Evolutionary conservation across 176 grass and related monocot species (phyloP).

Genomic region (Musa beccarii): DNA sequence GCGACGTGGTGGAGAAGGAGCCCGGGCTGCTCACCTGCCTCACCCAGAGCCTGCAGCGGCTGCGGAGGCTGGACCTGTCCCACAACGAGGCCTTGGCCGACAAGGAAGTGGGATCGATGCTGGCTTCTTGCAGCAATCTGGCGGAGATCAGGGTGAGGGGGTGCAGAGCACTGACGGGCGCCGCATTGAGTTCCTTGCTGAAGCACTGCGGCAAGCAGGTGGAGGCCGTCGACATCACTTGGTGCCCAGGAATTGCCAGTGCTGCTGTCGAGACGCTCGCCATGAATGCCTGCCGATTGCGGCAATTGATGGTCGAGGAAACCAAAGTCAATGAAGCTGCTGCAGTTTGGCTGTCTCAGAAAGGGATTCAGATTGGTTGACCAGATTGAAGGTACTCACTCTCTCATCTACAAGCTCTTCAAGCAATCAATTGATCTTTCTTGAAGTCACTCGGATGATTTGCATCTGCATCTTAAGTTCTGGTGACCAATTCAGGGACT

Average conservation of each 20-base stretch:
- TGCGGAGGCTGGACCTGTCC: conserved; percentile 57
- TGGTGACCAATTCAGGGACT: no score
- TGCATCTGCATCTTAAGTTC: no score
- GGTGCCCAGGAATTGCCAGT: conserved; percentile 39
- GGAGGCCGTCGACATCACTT: conserved; percentile 56
- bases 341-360: conserved; percentile 27
- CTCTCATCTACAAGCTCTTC: no score
- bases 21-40: conserved; percentile 69
- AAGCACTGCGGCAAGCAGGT: conserved; percentile 47
- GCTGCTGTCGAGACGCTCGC: conserved; percentile 40
- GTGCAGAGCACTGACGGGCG: conserved; percentile 47
- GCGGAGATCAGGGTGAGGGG: conserved; percentile 62
- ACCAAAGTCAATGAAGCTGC: conserved; percentile 34
- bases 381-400: not conserved
- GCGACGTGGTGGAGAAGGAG: conserved; percentile 72
- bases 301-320: conserved; percentile 51
- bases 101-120: conserved; percentile 75
- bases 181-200: conserved; percentile 33
- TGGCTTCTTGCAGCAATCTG: conserved; percentile 63
- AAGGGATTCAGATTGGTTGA: conserved; percentile 46
- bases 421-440: no score
- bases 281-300: conserved; percentile 35
- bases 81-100: conserved; percentile 74
- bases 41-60: conserved; percentile 62
- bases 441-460: no score